Evolutionary conservation across 2,329 filamentous ascomycete species (phyloP), one percentile per base, ranked within the genome.

Genomic region (Ceratocystis alfenasii): DNA sequence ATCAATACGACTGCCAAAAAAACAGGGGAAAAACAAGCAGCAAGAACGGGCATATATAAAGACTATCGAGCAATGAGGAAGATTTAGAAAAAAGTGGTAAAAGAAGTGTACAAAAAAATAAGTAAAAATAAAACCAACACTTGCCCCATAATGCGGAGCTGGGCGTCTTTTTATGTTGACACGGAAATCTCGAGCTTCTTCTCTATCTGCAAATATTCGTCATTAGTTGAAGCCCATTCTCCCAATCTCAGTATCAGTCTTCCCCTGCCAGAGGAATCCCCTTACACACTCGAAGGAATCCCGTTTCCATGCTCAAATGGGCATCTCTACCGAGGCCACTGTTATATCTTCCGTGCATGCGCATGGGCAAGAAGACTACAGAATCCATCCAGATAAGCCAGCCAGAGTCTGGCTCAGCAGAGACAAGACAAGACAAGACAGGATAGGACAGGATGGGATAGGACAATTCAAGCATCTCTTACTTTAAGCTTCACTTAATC

Each of bases 251-350:
- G n/a, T 22, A 10, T 10, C 17, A 22, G 20, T 10, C 48, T 22
- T 22, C 46, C 25, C 46, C 6, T 22, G n/a, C 6, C 8, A 33
- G 10, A 57, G 53, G 53, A 33, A 30, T 28, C 28, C 53, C 25
- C 5, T 17, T 28, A 57, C 22, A 57, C 53, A 33, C 53, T 10
- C 55, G 55, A 59, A 59, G 55, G 55, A 59, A 59, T 59, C 55
- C 55, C 55, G 55, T 36, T 7, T 33, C 36, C 55, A 36, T 30
- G 55, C 55, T 59, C 55, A 36, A 59, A 59, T 8, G 25, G 55
- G 55, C 28, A 59, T 36, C 28, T 59, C 25, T 59, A 36, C 55
- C 55, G 55, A 59, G 28, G 3, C 7, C 55, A 33, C 55, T 25
- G 55, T 25, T 59, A 12, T 36, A 59, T 20, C 55, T 59, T 36